These are phyloP conservation scores for Ampelomyces quisqualis DNA, from an alignment of 2,329 filamentous ascomycete genomes.

Conservation along the genomic window DNA sequence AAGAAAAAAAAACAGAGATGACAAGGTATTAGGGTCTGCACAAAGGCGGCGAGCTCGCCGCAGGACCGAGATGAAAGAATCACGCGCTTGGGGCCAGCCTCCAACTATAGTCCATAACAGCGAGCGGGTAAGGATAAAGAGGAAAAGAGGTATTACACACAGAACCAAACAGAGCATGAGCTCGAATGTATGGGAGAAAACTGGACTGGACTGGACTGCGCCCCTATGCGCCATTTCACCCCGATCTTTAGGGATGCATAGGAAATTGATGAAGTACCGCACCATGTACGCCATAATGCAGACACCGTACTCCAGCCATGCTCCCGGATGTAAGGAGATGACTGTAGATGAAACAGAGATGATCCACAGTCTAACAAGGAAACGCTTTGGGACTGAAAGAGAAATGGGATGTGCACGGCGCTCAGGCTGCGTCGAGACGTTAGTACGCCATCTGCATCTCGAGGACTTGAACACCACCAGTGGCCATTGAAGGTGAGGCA, in stretches of 20 bases:
- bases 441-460: slow-evolving; percentile 50
- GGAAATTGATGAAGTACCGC: slow-evolving; percentile 15
- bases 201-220: slow-evolving; percentile 35
- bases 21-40: slow-evolving; percentile 33
- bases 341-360: slow-evolving; percentile 19
- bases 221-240: slow-evolving; percentile 39
- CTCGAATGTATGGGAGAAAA: slow-evolving; percentile 38
- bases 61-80: slow-evolving; percentile 29
- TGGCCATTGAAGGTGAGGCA: slow-evolving; percentile 45
- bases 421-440: not conserved
- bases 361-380: slow-evolving; percentile 35
- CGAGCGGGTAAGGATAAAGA: slow-evolving; percentile 41
- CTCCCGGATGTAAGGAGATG: slow-evolving; percentile 36
- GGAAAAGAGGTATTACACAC: slow-evolving; percentile 42
- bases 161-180: slow-evolving; percentile 35
- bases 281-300: slow-evolving; percentile 19
- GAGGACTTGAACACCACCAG: slow-evolving; percentile 44
- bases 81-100: slow-evolving; percentile 44
- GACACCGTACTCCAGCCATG: slow-evolving; percentile 40
- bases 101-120: slow-evolving; percentile 36
- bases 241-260: slow-evolving; percentile 21
- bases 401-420: not conserved
- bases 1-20: slow-evolving; percentile 20
- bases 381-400: slow-evolving; percentile 19
- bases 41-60: slow-evolving; percentile 21